Evolutionary conservation across 1,284 basidiomycete genomes (phyloP).

Genomic region (Boletellus deceptivus): DNA sequence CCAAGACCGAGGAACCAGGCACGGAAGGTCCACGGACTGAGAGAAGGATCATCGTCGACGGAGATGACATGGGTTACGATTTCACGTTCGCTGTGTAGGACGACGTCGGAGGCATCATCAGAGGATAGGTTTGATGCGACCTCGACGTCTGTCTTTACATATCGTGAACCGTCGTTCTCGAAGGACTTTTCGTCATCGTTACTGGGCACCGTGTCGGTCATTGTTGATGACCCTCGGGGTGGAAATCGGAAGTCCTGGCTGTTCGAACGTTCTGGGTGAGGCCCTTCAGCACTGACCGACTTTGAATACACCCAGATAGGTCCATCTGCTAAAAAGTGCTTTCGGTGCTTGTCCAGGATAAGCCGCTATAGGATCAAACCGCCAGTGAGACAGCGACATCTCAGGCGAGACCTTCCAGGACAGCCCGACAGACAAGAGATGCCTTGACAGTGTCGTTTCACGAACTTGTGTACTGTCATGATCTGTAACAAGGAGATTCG

Average conservation of each 20-base stretch:
- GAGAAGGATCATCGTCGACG: conserved; percentile 51
- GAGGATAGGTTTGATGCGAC: conserved; percentile 21
- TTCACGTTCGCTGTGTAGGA: conserved; percentile 46
- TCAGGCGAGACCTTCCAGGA: background rate
- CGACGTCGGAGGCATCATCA: conserved; percentile 20
- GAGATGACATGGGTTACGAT: conserved; percentile 53
- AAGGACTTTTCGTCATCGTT: background rate
- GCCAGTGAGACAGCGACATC: background rate
- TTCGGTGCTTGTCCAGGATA: background rate
- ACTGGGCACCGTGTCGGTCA: background rate
- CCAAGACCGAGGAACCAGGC: conserved; percentile 59
- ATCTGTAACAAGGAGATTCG: no score
- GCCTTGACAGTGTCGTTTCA: no score
- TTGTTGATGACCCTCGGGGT: background rate
- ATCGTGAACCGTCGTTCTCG: background rate
- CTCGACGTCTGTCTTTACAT: conserved; percentile 34
- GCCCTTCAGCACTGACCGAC: background rate
- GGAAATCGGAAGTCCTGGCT: no score
- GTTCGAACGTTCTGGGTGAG: background rate
- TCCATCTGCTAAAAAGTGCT: background rate
- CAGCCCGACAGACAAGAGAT: no score
- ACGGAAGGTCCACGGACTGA: conserved; percentile 59
- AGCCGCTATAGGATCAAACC: background rate
- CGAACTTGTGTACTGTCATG: no score
- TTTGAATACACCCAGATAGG: background rate